Percentiles rank a stretch among this genome's conserved stretches.
These are phyloP conservation scores for Paramecium tetraurelia DNA, from an alignment of 73 alveolate species.

Conservation along the genomic window DNA sequence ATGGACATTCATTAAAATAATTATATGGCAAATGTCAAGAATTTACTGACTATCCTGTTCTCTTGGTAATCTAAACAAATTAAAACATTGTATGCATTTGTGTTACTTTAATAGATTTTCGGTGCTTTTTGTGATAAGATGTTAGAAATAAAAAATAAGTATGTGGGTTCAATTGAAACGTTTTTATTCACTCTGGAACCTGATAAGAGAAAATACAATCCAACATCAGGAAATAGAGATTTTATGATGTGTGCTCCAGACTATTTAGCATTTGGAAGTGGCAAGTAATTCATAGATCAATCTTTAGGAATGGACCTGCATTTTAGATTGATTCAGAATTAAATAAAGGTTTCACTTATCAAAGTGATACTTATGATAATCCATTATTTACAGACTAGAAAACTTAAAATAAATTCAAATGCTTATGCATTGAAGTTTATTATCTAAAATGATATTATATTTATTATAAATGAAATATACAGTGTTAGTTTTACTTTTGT, in stretches of 20 bases:
- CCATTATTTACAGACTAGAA: background rate
- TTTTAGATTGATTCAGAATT: slow-evolving; percentile 46
- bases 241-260: slow-evolving; percentile 32
- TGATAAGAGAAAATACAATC: background rate
- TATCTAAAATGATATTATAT: background rate
- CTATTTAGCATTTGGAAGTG: slow-evolving; percentile 51
- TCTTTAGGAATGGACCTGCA: slow-evolving; percentile 50
- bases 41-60: background rate
- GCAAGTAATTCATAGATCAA: background rate
- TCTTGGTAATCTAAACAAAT: background rate
- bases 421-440: background rate
- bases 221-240: background rate
- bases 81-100: background rate
- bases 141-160: background rate
- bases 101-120: background rate
- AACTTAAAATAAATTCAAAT: background rate
- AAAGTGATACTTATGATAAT: slow-evolving; percentile 7
- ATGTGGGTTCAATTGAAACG: slow-evolving; percentile 50
- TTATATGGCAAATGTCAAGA: slow-evolving; percentile 42
- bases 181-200: slow-evolving; percentile 52
- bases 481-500: background rate
- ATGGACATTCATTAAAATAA: slow-evolving; percentile 55
- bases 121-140: slow-evolving; percentile 53
- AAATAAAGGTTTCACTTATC: slow-evolving; percentile 39
- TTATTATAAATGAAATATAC: background rate